Evolutionary conservation across 495 filamentous ascomycete species (phyloP).

Genomic region (Cercophora scortea): DNA sequence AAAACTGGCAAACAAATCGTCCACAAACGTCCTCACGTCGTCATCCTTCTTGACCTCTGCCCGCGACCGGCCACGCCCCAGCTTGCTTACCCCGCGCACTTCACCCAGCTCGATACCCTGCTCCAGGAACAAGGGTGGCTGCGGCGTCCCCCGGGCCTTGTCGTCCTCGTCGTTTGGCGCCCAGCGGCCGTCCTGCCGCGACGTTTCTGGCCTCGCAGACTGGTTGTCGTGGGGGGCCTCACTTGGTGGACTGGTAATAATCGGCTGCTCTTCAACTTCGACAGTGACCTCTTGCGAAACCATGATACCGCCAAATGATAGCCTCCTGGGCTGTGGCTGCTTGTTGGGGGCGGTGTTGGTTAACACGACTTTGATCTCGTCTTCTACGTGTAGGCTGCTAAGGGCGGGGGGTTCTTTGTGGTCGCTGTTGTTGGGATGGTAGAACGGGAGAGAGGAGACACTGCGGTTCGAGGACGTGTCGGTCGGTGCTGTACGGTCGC

Average conservation of each 20-base stretch:
- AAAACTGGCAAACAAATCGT: slow-evolving; percentile 24
- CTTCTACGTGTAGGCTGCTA: neutral
- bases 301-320: slow-evolving; percentile 32
- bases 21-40: slow-evolving; percentile 31
- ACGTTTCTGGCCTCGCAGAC: too few relatives aligned
- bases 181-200: too few relatives aligned
- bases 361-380: neutral
- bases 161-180: too few relatives aligned
- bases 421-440: too few relatives aligned
- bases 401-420: too few relatives aligned
- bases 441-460: too few relatives aligned
- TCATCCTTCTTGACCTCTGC: slow-evolving; percentile 17
- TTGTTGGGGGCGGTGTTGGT: neutral
- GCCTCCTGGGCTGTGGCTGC: neutral
- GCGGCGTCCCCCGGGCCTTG: too few relatives aligned
- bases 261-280: slow-evolving; percentile 13
- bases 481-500: neutral
- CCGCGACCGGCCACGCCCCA: slow-evolving; percentile 5
- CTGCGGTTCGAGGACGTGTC: neutral
- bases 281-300: slow-evolving; percentile 31
- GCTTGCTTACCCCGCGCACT: slow-evolving; percentile 2
- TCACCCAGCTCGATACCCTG: neutral
- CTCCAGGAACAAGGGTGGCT: neutral
- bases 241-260: neutral
- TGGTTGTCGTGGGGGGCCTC: too few relatives aligned